Conservation (phyloP, 2,329 filamentous ascomycete genomes). For the Trichoderma brevicompactum region DNA sequence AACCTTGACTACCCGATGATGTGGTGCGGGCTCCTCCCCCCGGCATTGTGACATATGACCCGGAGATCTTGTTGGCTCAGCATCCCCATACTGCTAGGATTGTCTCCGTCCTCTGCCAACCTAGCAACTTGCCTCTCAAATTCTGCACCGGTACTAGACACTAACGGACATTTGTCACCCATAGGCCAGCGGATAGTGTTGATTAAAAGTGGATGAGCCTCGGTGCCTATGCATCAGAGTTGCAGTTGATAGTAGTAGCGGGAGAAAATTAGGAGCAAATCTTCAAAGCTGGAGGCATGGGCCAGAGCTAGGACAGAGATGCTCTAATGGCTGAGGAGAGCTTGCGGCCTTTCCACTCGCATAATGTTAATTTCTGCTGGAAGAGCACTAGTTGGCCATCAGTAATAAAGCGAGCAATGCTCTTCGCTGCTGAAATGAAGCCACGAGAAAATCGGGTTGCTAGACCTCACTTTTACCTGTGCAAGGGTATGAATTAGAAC, state of each 20-base stretch:
- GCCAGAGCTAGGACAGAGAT: conserved; percentile 8
- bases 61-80: conserved; percentile 26
- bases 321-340: background rate
- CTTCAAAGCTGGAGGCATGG: conserved; percentile 3
- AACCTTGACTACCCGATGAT: conserved; percentile 3
- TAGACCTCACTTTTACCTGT: background rate
- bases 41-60: conserved; percentile 28
- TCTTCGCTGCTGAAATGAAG: background rate
- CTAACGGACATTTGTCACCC: conserved; percentile 9
- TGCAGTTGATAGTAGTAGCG: background rate
- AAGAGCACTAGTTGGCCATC: background rate
- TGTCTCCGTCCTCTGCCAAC: background rate
- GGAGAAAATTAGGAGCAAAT: background rate
- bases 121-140: conserved; percentile 1
- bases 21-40: conserved; percentile 8
- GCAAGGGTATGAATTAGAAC: no score
- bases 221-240: conserved; percentile 7
- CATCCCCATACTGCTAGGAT: conserved; percentile 11
- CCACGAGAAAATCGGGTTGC: background rate
- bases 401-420: conserved; percentile 13
- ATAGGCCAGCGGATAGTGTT: conserved; percentile 8
- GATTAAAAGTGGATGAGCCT: conserved; percentile 15
- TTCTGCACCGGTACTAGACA: conserved; percentile 6
- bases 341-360: background rate
- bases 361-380: conserved; percentile 12